A percentile compares a stretch with the other conserved stretches of the same genome.
Evolutionary conservation across 805 yeast genomes (phyloP).

Genomic region (Saturnispora halmiae): DNA sequence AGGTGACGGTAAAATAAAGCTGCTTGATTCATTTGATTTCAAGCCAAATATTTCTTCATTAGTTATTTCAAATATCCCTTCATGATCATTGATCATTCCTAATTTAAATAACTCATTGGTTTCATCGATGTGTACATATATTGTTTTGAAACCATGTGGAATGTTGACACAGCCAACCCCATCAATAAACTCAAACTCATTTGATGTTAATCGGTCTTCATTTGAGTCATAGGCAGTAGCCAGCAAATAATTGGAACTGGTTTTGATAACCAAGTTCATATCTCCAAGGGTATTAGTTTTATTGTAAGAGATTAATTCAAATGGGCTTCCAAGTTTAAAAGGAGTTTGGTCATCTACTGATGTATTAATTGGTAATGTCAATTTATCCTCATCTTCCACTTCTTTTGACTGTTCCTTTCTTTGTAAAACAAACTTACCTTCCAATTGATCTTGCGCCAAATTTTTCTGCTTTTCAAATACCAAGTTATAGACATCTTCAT

Average conservation of each 20-base stretch:
- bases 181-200: neutral
- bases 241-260: neutral
- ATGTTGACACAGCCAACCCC: neutral
- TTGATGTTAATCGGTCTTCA: neutral
- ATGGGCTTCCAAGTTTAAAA: neutral
- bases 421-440: neutral
- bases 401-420: no score
- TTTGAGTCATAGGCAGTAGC: neutral
- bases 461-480: neutral
- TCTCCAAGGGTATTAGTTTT: constrained; percentile 1
- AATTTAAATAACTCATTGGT: constrained; percentile 4
- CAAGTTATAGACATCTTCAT: neutral
- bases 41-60: neutral
- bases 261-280: neutral
- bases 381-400: neutral
- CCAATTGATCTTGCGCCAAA: neutral
- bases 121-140: constrained; percentile 1
- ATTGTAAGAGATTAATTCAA: constrained; percentile 2
- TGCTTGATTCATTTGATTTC: neutral
- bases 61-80: constrained; percentile 2
- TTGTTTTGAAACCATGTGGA: neutral
- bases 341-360: neutral
- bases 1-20: neutral
- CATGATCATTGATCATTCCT: constrained; percentile 1
- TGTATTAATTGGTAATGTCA: neutral